Conservation (phyloP, 2,329 filamentous ascomycete genomes). For the Sarocladium strictum region DNA sequence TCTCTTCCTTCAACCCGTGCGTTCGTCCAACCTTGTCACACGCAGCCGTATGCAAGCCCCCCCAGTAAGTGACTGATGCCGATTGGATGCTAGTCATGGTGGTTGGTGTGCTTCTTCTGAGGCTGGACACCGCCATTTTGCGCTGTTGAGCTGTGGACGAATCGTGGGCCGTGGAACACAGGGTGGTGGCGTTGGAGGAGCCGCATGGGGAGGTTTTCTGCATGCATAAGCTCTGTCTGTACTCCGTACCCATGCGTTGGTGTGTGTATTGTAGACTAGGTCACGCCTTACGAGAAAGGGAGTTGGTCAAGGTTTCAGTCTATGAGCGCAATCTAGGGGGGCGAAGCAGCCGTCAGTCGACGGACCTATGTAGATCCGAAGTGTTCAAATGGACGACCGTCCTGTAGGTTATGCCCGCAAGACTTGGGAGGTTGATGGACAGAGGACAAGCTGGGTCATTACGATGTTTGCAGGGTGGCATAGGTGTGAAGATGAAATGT, state of each 20-base stretch:
- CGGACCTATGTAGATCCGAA: too few relatives aligned
- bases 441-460: too few relatives aligned
- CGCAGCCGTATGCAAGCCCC: neutral
- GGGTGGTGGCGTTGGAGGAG: neutral
- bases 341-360: too few relatives aligned
- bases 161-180: neutral
- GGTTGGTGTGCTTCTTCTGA: neutral
- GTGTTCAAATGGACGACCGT: too few relatives aligned
- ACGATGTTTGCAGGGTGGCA: too few relatives aligned
- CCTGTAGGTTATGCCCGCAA: too few relatives aligned
- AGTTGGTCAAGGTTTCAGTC: too few relatives aligned
- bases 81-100: neutral
- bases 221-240: neutral
- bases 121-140: neutral
- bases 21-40: neutral
- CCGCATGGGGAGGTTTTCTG: neutral
- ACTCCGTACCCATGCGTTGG: neutral
- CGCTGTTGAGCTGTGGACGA: neutral
- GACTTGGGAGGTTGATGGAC: too few relatives aligned
- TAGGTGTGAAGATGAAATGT: too few relatives aligned
- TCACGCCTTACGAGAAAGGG: too few relatives aligned
- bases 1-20: neutral
- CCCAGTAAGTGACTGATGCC: neutral
- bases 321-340: too few relatives aligned
- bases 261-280: too few relatives aligned